A percentile compares a stretch with the other conserved stretches of the same genome.
phyloP scores from a whole-genome alignment of 129 eudicot genomes.

The Solidago caesia region DNA sequence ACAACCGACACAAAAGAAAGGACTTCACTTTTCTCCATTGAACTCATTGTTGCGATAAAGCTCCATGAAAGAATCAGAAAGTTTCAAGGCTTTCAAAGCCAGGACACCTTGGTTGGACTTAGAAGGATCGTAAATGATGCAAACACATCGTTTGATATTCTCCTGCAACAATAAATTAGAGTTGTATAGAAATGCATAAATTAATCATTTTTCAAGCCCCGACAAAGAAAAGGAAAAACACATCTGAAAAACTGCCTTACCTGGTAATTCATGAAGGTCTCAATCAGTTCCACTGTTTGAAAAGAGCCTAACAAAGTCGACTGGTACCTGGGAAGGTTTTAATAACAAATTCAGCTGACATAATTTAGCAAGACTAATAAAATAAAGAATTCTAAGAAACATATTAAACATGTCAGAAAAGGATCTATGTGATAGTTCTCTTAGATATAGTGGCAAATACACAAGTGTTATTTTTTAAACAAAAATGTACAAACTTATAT shows the following conservation, averaged over 20 bases:
- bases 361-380: neutral
- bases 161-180: conserved; percentile 53
- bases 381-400: neutral
- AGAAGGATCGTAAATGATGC: conserved; percentile 97
- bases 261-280: conserved; percentile 99
- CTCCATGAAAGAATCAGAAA: conserved; percentile 98
- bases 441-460: neutral
- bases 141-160: conserved; percentile 91
- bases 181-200: neutral
- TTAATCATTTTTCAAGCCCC: conserved; percentile 1
- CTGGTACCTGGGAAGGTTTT: conserved; percentile 61
- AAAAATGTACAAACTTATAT: neutral
- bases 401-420: neutral
- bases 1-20: neutral
- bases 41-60: conserved; percentile 80
- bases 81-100: conserved; percentile 96
- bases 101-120: conserved; percentile 93
- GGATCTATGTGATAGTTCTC: neutral
- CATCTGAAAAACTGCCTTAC: conserved; percentile 34
- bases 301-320: conserved; percentile 86
- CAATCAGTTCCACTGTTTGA: conserved; percentile 92
- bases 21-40: conserved; percentile 87
- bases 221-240: neutral
- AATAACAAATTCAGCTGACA: neutral
- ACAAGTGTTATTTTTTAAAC: neutral